Conservation (phyloP, 768 basidiomycete genomes). For the Clitopilus hobsonii region DNA sequence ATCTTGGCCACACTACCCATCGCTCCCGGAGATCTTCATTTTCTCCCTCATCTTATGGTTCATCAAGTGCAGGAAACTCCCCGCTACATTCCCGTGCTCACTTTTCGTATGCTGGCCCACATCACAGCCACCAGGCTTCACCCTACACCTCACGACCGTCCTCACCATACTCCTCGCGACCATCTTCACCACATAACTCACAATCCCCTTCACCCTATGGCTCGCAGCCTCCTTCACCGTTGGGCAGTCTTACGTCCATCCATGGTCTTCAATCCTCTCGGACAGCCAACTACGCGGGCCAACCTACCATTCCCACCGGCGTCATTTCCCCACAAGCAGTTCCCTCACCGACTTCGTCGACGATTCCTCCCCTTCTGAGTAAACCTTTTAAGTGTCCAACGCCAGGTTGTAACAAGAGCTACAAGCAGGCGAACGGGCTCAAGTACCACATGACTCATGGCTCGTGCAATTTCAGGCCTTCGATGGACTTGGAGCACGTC, state of each 20-base stretch:
- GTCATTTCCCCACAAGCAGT: conserved; percentile 9
- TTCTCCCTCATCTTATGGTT: conserved; percentile 23
- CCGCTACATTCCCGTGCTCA: conserved; percentile 20
- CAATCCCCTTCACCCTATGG: too few relatives aligned
- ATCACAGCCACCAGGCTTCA: conserved; percentile 23
- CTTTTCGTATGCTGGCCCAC: conserved; percentile 19
- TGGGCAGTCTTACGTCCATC: conserved; percentile 23
- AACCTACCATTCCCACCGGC: conserved; percentile 1
- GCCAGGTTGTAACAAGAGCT: conserved; percentile 91
- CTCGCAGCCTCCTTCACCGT: conserved; percentile 42
- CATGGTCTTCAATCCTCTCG: conserved; percentile 1
- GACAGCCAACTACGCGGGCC: neutral
- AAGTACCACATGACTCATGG: conserved; percentile 95
- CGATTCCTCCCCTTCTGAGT: conserved; percentile 60
- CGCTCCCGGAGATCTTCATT: conserved; percentile 20
- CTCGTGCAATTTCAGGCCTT: conserved; percentile 89
- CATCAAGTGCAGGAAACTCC: conserved; percentile 36
- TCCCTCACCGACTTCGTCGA: conserved; percentile 19
- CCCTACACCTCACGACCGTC: too few relatives aligned
- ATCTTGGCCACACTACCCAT: conserved; percentile 34
- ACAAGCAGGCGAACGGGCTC: conserved; percentile 93
- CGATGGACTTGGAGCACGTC: conserved; percentile 77
- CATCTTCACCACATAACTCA: too few relatives aligned
- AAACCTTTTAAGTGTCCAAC: conserved; percentile 95
- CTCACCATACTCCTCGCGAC: too few relatives aligned